phyloP scores from a whole-genome alignment of 306 rosid species.

The Dryas alaskensis region DNA sequence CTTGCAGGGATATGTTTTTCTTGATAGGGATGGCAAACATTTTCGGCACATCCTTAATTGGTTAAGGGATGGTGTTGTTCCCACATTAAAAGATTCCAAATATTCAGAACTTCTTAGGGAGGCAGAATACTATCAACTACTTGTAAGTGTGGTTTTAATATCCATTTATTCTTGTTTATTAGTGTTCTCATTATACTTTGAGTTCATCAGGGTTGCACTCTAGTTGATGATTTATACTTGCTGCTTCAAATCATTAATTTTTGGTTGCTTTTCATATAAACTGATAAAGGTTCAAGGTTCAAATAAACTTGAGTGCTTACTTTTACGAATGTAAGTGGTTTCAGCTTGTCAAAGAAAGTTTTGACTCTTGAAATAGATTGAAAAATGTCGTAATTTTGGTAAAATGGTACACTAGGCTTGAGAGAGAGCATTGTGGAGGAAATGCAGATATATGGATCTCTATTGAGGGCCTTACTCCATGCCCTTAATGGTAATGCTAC shows the following conservation, averaged over 20 bases:
- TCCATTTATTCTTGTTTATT: background rate
- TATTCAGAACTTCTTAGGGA: slow-evolving; percentile 66
- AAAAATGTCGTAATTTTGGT: background rate
- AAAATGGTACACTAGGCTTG: background rate
- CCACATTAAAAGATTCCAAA: slow-evolving; percentile 57
- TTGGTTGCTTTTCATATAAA: background rate
- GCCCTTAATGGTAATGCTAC: background rate
- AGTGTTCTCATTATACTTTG: background rate
- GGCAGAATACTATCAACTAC: slow-evolving; percentile 89
- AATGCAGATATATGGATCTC: background rate
- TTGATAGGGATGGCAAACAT: slow-evolving; percentile 89
- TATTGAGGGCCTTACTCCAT: background rate
- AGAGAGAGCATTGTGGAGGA: background rate
- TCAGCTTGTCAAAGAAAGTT: background rate
- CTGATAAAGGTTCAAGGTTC: background rate
- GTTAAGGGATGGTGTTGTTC: slow-evolving; percentile 83
- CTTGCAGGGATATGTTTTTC: slow-evolving; percentile 76
- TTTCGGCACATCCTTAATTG: slow-evolving; percentile 93
- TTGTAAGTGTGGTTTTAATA: slow-evolving; percentile 42
- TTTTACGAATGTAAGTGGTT: background rate
- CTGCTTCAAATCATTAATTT: background rate
- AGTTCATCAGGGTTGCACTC: background rate
- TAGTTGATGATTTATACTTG: background rate
- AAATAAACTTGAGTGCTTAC: background rate
- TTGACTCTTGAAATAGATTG: background rate